Evolutionary conservation across 2,329 filamentous ascomycete species (phyloP).

Genomic region (Magnaporthiopsis incrustans): DNA sequence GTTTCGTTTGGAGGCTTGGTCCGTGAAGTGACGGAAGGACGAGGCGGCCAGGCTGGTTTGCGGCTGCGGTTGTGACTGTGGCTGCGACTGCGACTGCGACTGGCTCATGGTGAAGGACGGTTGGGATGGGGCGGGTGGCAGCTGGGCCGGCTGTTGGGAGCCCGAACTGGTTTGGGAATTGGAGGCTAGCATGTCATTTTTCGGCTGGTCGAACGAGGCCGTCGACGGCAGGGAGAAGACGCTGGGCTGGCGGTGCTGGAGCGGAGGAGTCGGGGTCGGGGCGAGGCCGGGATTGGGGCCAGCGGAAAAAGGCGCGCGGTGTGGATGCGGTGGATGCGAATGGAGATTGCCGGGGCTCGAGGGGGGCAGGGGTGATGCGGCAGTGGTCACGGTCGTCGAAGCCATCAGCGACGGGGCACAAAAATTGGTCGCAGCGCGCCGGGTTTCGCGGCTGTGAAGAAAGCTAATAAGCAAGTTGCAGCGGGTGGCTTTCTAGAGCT

Average conservation of each 20-base stretch:
- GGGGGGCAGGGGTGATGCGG: constrained; percentile 8
- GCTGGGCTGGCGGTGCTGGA: constrained; percentile 6
- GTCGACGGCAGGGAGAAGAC: constrained; percentile 9
- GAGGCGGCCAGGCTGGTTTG: constrained; percentile 29
- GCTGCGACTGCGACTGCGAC: constrained; percentile 26
- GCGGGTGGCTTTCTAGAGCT: too few species aligned
- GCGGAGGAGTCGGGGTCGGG: constrained; percentile 9
- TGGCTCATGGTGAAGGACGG: constrained; percentile 52
- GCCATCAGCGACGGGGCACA: constrained; percentile 22
- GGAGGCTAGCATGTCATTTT: constrained; percentile 6
- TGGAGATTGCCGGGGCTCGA: constrained; percentile 4
- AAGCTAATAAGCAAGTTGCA: too few species aligned
- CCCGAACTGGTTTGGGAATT: constrained; percentile 16
- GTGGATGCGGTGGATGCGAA: constrained; percentile 13
- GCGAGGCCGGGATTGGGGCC: constrained; percentile 10
- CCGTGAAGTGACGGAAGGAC: constrained; percentile 31
- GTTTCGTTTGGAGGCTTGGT: constrained; percentile 26
- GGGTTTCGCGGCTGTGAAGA: not conserved
- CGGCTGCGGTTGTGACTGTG: not conserved
- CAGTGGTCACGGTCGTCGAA: constrained; percentile 27
- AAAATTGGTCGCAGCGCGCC: not conserved
- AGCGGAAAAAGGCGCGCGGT: constrained; percentile 18
- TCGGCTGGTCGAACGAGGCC: constrained; percentile 13
- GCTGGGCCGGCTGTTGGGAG: constrained; percentile 17
- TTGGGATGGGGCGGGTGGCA: constrained; percentile 35